Evolutionary conservation across 2,329 filamentous ascomycete species (phyloP).

Genomic region (Aspergillus luchuensis): DNA sequence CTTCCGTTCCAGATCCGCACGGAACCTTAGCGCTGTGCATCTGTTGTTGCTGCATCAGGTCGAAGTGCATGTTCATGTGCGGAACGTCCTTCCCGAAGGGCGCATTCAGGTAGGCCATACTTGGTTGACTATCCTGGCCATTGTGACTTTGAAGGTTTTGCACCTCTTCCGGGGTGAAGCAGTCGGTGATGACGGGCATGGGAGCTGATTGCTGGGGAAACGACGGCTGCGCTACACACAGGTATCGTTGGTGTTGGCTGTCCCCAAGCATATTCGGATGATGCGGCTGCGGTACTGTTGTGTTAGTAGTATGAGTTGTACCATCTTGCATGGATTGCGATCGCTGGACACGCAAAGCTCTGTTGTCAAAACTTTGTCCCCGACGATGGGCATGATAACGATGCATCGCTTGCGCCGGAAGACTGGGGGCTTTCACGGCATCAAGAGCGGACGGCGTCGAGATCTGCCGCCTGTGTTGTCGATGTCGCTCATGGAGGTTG

Average conservation of each 20-base stretch:
- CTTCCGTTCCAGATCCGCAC: constrained; percentile 22
- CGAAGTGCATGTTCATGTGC: constrained; percentile 28
- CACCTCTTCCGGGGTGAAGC: constrained; percentile 35
- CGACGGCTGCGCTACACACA: constrained; percentile 68
- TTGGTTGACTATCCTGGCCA: constrained; percentile 42
- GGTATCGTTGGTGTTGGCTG: constrained; percentile 84
- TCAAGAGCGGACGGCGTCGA: constrained; percentile 81
- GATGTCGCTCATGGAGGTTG: constrained; percentile 72
- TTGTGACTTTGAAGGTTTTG: constrained; percentile 32
- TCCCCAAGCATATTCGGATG: constrained; percentile 83
- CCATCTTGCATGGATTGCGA: constrained; percentile 52
- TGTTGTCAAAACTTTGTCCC: constrained; percentile 80
- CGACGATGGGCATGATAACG: constrained; percentile 68
- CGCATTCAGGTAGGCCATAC: constrained; percentile 26
- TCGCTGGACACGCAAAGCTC: constrained; percentile 59
- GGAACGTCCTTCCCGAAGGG: constrained; percentile 23
- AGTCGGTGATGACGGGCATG: constrained; percentile 29
- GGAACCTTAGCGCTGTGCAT: constrained; percentile 21
- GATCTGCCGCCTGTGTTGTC: constrained; percentile 81
- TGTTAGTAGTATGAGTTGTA: constrained; percentile 57
- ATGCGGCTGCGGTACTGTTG: constrained; percentile 58
- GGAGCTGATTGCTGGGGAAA: constrained; percentile 36
- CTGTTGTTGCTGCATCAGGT: constrained; percentile 36
- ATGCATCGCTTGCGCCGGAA: constrained; percentile 59
- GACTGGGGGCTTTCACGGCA: constrained; percentile 67